Evolutionary conservation across 257 asterid species (phyloP).

Genomic region (Solanum sitiens): DNA sequence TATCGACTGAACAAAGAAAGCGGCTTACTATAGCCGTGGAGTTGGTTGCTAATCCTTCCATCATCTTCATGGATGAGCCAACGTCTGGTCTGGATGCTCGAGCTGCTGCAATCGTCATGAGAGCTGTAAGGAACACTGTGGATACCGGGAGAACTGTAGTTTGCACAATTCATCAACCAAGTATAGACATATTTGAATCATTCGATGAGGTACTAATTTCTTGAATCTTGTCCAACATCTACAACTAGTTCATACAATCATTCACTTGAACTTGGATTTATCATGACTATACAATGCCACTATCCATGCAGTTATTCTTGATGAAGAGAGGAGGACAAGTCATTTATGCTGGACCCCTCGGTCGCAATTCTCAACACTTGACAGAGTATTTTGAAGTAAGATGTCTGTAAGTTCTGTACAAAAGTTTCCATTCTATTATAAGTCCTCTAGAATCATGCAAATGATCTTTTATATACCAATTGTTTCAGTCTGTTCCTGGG

Average conservation of each 20-base stretch:
- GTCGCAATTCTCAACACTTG: conserved; percentile 38
- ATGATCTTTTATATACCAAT: not conserved
- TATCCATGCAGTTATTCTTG: conserved; percentile 27
- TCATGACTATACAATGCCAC: not conserved
- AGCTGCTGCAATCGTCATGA: conserved; percentile 71
- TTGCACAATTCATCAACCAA: conserved; percentile 69
- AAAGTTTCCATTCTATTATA: not conserved
- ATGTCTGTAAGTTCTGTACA: not conserved
- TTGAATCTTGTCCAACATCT: not conserved
- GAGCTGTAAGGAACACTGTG: conserved; percentile 61
- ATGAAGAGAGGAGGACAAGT: conserved; percentile 73
- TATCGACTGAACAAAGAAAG: conserved; percentile 61
- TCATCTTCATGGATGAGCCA: conserved; percentile 75
- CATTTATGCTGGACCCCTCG: conserved; percentile 59
- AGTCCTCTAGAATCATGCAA: not conserved
- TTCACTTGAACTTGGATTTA: not conserved
- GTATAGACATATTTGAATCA: conserved; percentile 61
- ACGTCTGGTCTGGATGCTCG: conserved; percentile 68
- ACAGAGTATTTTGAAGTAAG: conserved; percentile 49
- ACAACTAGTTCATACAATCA: not conserved
- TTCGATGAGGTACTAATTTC: conserved; percentile 45
- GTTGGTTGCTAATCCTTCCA: conserved; percentile 58
- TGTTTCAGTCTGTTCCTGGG: conserved; percentile 36
- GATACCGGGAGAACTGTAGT: conserved; percentile 66
- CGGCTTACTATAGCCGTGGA: conserved; percentile 64